A percentile compares a stretch with the other conserved stretches of the same genome.
Conservation (phyloP, 2,329 filamentous ascomycete species). For the Fusarium verticillioides region DNA sequence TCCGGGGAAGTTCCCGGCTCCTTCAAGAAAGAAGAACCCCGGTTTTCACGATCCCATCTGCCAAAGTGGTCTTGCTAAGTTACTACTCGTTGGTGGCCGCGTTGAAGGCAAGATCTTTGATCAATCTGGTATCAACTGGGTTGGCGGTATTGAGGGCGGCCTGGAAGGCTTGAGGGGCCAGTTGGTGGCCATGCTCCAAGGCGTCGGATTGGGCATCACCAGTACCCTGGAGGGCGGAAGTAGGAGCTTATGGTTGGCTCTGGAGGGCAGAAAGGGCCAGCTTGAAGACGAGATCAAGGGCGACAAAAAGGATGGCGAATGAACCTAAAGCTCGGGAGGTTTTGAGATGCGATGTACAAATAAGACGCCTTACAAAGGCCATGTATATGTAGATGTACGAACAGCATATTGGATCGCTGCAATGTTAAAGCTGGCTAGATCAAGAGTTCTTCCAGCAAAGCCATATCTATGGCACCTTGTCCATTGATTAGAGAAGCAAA, state of each 20-base stretch:
- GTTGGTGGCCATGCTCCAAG: slow-evolving; percentile 83
- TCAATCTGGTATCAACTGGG: slow-evolving; percentile 71
- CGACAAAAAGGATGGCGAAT: slow-evolving; percentile 29
- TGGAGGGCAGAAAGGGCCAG: slow-evolving; percentile 84
- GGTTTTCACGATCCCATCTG: slow-evolving; percentile 83
- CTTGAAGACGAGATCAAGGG: slow-evolving; percentile 70
- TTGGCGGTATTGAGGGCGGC: slow-evolving; percentile 82
- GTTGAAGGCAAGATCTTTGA: slow-evolving; percentile 90
- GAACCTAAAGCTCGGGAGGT: not conserved
- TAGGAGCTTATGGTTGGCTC: slow-evolving; percentile 85
- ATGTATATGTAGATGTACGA: slow-evolving; percentile 45
- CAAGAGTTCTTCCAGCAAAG: not conserved
- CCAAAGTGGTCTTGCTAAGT: slow-evolving; percentile 85
- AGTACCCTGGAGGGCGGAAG: slow-evolving; percentile 81
- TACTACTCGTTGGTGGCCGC: slow-evolving; percentile 86
- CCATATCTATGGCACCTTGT: not conserved
- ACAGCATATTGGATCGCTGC: slow-evolving; percentile 28
- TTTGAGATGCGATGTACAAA: slow-evolving; percentile 20
- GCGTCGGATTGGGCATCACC: slow-evolving; percentile 80
- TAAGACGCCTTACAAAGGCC: slow-evolving; percentile 20
- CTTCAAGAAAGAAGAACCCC: slow-evolving; percentile 78
- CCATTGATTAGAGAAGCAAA: not conserved
- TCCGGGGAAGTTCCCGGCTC: slow-evolving; percentile 78
- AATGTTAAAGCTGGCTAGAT: not conserved
- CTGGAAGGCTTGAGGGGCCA: slow-evolving; percentile 83